Evolutionary conservation across 805 yeast genomes (phyloP).

Genomic region (Ogataea minuta): DNA sequence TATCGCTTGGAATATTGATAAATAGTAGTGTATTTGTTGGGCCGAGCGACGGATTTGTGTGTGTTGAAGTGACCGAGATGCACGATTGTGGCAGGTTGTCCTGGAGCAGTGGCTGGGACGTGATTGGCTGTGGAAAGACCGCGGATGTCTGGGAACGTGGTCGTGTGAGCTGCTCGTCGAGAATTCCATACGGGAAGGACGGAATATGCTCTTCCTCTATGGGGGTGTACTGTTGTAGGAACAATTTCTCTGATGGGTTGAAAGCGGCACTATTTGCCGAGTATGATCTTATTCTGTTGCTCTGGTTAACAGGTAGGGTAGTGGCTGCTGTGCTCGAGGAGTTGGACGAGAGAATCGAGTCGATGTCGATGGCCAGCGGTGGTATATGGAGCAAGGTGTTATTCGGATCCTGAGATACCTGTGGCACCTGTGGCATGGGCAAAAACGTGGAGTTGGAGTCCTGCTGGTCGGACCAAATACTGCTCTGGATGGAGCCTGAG

Average conservation of each 20-base stretch:
- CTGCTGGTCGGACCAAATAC: constrained; percentile 55
- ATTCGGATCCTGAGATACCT: constrained; percentile 15
- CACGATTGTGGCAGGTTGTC: constrained; percentile 63
- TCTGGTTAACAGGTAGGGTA: constrained; percentile 17
- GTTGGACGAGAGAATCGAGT: constrained; percentile 20
- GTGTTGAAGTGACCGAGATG: constrained; percentile 64
- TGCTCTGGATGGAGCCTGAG: constrained; percentile 54
- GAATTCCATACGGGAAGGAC: constrained; percentile 14
- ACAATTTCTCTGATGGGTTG: constrained; percentile 31
- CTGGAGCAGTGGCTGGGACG: constrained; percentile 33
- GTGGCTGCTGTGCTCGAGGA: constrained; percentile 18
- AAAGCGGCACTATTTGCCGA: constrained; percentile 40
- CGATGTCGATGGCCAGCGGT: constrained; percentile 28
- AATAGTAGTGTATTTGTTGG: constrained; percentile 78
- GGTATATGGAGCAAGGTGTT: constrained; percentile 24
- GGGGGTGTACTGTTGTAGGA: constrained; percentile 25
- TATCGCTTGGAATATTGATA: constrained; percentile 67
- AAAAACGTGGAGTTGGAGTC: constrained; percentile 21
- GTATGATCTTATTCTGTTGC: constrained; percentile 47
- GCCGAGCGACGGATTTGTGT: constrained; percentile 65
- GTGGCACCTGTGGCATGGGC: constrained; percentile 15
- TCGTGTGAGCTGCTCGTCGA: constrained; percentile 24
- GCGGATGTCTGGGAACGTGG: constrained; percentile 44
- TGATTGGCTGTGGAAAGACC: constrained; percentile 14
- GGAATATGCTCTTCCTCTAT: constrained; percentile 23